These are phyloP conservation scores for Imleria badia DNA, from an alignment of 768 basidiomycete genomes.

Conservation along the genomic window DNA sequence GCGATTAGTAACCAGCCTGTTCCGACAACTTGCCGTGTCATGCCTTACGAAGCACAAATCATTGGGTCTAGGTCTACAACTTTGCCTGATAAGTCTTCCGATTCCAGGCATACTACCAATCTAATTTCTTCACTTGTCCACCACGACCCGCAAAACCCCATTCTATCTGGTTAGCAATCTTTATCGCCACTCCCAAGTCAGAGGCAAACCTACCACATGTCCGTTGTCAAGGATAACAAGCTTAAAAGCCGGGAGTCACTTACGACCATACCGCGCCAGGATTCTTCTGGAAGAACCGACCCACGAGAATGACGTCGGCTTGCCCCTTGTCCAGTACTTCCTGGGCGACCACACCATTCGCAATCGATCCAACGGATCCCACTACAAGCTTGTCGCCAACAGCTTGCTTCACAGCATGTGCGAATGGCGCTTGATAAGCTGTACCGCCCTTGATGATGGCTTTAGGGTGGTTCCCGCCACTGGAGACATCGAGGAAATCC, in stretches of 20 bases:
- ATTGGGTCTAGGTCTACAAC: no score
- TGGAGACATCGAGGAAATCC: slow-evolving; percentile 73
- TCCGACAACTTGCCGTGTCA: no score
- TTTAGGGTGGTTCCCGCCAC: slow-evolving; percentile 54
- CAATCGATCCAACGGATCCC: slow-evolving; percentile 27
- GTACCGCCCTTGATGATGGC: slow-evolving; percentile 29
- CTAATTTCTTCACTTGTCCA: neutral
- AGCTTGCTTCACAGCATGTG: slow-evolving; percentile 50
- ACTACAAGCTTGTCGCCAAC: slow-evolving; percentile 41
- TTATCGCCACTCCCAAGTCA: slow-evolving; percentile 49
- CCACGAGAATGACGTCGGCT: slow-evolving; percentile 50
- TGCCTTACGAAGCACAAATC: no score
- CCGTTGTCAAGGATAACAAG: neutral
- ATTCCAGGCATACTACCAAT: slow-evolving; percentile 11
- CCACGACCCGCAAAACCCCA: slow-evolving; percentile 50
- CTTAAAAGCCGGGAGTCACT: slow-evolving; percentile 1
- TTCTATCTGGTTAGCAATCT: slow-evolving; percentile 51
- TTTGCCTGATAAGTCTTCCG: no score
- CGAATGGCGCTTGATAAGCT: slow-evolving; percentile 58
- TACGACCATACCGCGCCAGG: slow-evolving; percentile 45
- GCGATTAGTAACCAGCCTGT: no score
- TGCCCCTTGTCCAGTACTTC: slow-evolving; percentile 41
- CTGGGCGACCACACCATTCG: slow-evolving; percentile 43
- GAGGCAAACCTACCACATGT: slow-evolving; percentile 43
- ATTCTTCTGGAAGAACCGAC: slow-evolving; percentile 59